Evolutionary conservation across 2,329 filamentous ascomycete genomes (phyloP).

Genomic region (Samsoniella hepiali): DNA sequence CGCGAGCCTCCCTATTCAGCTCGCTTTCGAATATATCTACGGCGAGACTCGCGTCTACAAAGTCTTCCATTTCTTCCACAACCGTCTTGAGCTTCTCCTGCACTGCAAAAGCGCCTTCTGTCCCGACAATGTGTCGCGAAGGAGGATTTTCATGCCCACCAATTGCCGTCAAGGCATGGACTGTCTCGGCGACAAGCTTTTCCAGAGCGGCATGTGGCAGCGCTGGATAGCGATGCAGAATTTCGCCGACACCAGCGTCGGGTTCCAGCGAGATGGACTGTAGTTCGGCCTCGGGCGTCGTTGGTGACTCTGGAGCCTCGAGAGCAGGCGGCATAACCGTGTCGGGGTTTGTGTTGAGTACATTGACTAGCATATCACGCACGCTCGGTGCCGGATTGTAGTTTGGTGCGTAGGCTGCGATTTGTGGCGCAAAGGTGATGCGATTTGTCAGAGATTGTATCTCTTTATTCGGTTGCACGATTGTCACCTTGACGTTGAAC

Average conservation of each 20-base stretch:
- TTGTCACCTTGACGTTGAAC: constrained; percentile 94
- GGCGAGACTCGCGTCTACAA: constrained; percentile 82
- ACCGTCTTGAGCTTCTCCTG: constrained; percentile 97
- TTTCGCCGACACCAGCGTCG: constrained; percentile 38
- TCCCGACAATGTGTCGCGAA: constrained; percentile 87
- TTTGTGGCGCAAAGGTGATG: constrained; percentile 76
- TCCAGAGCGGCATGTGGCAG: constrained; percentile 67
- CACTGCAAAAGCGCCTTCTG: constrained; percentile 81
- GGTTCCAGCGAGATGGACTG: constrained; percentile 33
- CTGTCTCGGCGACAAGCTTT: constrained; percentile 78
- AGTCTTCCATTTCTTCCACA: constrained; percentile 93
- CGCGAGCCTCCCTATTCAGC: constrained; percentile 49
- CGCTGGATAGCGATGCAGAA: constrained; percentile 69
- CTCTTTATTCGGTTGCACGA: constrained; percentile 94
- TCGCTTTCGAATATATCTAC: constrained; percentile 71
- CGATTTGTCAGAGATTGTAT: constrained; percentile 83
- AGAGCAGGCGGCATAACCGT: constrained; percentile 43
- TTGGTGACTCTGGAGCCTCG: constrained; percentile 29
- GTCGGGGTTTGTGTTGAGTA: constrained; percentile 73
- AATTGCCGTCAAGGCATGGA: constrained; percentile 86
- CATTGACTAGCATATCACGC: constrained; percentile 75
- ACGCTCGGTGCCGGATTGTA: constrained; percentile 67
- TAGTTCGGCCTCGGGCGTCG: constrained; percentile 30
- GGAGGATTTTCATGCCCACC: constrained; percentile 96
- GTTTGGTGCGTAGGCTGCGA: constrained; percentile 49